These are phyloP conservation scores for Myriosclerotinia duriaeana DNA, from an alignment of 2,329 filamentous ascomycete species.

Conservation along the genomic window DNA sequence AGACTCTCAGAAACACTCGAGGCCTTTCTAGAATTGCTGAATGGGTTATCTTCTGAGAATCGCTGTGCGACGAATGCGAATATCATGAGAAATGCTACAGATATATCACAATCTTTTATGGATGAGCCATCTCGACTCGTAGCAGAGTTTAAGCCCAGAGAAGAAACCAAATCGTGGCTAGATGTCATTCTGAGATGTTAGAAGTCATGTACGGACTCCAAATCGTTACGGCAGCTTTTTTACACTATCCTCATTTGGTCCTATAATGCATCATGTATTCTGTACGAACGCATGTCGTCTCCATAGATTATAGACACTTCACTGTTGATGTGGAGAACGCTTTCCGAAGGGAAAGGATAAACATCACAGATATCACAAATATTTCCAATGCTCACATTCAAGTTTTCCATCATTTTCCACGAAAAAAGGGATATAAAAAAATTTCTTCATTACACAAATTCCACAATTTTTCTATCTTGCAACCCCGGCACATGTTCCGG, in stretches of 20 bases:
- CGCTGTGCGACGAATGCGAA: not conserved
- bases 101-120: not conserved
- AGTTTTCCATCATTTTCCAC: too few relatives aligned
- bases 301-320: not conserved
- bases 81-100: not conserved
- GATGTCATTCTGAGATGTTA: not conserved
- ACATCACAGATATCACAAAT: too few relatives aligned
- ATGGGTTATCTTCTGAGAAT: not conserved
- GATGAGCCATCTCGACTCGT: slow-evolving; percentile 21
- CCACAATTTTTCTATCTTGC: too few relatives aligned
- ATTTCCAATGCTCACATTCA: too few relatives aligned
- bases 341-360: not conserved
- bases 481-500: too few relatives aligned
- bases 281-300: not conserved
- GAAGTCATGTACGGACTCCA: not conserved
- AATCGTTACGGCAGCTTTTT: not conserved
- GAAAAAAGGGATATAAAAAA: too few relatives aligned
- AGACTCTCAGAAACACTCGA: not conserved
- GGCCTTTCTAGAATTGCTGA: not conserved
- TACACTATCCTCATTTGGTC: not conserved
- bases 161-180: not conserved
- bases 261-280: not conserved
- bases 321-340: too few relatives aligned
- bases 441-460: too few relatives aligned
- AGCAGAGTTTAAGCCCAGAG: slow-evolving; percentile 17